Conservation (phyloP, 768 basidiomycete genomes). For the Trametes meyenii region DNA sequence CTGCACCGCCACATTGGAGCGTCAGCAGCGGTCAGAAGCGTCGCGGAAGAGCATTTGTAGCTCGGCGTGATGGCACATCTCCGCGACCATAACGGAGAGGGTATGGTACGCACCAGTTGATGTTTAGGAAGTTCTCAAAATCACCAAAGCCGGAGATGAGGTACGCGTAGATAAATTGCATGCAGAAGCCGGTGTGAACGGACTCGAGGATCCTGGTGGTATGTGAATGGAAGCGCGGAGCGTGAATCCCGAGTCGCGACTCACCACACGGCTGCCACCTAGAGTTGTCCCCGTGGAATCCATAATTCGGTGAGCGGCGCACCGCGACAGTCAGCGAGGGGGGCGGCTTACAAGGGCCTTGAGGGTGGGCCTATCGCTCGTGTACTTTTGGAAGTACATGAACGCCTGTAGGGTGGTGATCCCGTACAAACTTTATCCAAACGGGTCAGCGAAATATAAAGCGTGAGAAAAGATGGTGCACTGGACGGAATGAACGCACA, state of each 20-base stretch:
- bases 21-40: neutral
- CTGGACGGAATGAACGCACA: conserved; percentile 1
- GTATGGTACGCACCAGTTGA: conserved; percentile 8
- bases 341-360: conserved; percentile 6
- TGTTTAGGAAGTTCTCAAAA: neutral
- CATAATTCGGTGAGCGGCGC: neutral
- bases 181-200: conserved; percentile 22
- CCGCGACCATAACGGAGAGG: neutral
- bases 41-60: neutral
- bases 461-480: neutral
- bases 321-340: neutral
- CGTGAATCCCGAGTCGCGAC: neutral
- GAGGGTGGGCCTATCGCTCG: conserved; percentile 4
- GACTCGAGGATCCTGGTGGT: conserved; percentile 17
- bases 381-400: conserved; percentile 20
- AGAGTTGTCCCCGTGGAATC: neutral
- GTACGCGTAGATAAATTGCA: conserved; percentile 19
- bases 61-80: neutral
- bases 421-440: conserved; percentile 9
- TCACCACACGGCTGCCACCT: conserved; percentile 8
- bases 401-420: conserved; percentile 22
- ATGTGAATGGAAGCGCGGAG: neutral
- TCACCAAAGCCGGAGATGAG: conserved; percentile 15
- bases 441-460: neutral
- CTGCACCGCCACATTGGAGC: neutral